Evolutionary conservation across 148 eudicot genomes (phyloP), one percentile per base, ranked within the genome.

Genomic region (Gaultheria prostrata): DNA sequence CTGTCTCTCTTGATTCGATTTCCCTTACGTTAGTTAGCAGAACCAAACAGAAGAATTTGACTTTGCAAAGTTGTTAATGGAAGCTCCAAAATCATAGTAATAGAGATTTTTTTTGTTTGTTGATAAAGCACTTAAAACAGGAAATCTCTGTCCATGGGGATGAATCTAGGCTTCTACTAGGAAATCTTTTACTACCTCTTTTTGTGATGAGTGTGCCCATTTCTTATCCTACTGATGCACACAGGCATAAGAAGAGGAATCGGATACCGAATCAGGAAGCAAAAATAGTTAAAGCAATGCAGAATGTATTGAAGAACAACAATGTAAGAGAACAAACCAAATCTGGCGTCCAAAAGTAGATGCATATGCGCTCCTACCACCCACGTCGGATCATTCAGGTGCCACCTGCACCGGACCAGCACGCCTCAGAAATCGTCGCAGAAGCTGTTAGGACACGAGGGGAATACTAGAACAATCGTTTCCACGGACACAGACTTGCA

Each of bases 321-420:
- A 75, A 48, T 12, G 78, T 8, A 8, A 10, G 54, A 32, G 24
- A 75, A 49, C 54, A 45, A n/a, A n/a, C 78, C 56, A 8, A 75
- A 75, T 43, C 28, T 1, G 6, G 17, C 53, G 11, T n/a, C 78
- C 30, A 75, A 46, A 46, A 75, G 26, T 10, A 75, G 32, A 26
- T 75, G 78, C 78, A 75, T 75, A 75, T 75, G 78, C 9, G 78
- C 78, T 75, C 78, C 78, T 0, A 75, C 78, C 26, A 75, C 78
- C 78, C 78, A 75, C 13, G 32, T 46, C 33, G 78, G 78, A 46
- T 75, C 78, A 3, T 75, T 75, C 78, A 21, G 33, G 32, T 75
- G 78, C 78, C 78, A 75, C 54, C 54, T 75, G 54, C 78, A 75
- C 54, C 33, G 54, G 18, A 75, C 10, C 17, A n/a, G 54, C 26